Conservation (phyloP, 1,139 yeast genomes). For the Magnusiomyces paraingens region DNA sequence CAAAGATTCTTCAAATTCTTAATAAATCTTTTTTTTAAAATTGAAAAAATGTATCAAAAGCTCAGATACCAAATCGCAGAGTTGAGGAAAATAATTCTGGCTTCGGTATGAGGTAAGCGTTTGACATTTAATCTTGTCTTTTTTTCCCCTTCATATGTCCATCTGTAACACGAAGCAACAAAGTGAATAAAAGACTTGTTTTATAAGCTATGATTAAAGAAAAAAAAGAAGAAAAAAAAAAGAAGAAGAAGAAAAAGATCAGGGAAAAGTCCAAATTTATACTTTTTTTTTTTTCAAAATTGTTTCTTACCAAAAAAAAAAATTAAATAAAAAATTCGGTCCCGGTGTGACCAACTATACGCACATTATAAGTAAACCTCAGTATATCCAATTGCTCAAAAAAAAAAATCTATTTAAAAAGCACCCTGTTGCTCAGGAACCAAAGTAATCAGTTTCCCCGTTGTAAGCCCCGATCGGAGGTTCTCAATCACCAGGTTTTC, state of each 20-base stretch:
- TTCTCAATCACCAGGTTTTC: constrained; percentile 49
- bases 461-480: constrained; percentile 38
- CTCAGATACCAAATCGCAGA: constrained; percentile 8
- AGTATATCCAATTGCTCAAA: background rate
- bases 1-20: background rate
- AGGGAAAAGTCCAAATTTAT: background rate
- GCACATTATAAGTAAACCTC: background rate
- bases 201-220: background rate
- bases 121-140: constrained; percentile 6
- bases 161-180: constrained; percentile 6
- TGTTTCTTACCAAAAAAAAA: background rate
- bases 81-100: background rate
- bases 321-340: background rate
- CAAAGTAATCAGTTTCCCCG: constrained; percentile 52
- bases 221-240: background rate
- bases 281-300: background rate
- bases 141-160: constrained; percentile 9
- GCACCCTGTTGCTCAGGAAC: constrained; percentile 34
- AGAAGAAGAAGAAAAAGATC: background rate
- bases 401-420: background rate
- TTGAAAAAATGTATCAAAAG: constrained; percentile 1
- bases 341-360: background rate
- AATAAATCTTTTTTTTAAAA: background rate
- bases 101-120: constrained; percentile 10
- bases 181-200: constrained; percentile 9